phyloP scores from a whole-genome alignment of 2,329 filamentous ascomycete genomes.

The Phialophora chinensis region DNA sequence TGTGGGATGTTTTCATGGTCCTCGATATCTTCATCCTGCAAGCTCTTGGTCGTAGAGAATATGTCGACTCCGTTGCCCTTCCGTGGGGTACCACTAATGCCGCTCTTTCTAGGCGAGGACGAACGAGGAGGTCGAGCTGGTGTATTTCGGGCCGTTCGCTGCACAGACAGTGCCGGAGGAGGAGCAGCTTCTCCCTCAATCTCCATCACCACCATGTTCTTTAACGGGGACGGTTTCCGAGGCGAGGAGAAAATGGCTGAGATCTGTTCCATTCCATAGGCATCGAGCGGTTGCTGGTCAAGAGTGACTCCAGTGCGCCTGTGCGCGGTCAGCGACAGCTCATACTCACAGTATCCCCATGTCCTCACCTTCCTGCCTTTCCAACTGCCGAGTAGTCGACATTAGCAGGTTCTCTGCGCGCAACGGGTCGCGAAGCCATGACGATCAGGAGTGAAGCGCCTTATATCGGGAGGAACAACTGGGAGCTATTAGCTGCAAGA shows the following conservation, averaged over 20 bases:
- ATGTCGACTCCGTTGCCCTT: constrained; percentile 33
- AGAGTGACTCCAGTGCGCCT: constrained; percentile 91
- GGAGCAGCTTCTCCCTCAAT: constrained; percentile 45
- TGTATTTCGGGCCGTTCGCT: constrained; percentile 44
- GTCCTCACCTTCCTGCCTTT: constrained; percentile 51
- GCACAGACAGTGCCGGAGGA: constrained; percentile 48
- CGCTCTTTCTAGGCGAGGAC: constrained; percentile 54
- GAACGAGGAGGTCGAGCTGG: constrained; percentile 50
- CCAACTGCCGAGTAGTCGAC: constrained; percentile 56
- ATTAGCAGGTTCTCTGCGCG: constrained; percentile 51
- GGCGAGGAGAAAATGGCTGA: constrained; percentile 90
- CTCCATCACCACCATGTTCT: constrained; percentile 33
- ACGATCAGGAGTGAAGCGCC: not conserved
- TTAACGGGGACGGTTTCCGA: constrained; percentile 61
- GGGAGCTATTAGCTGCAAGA: not conserved
- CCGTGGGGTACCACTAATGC: constrained; percentile 49
- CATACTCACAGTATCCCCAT: not conserved
- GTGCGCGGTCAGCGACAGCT: constrained; percentile 33
- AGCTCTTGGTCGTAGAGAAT: constrained; percentile 30
- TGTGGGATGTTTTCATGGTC: constrained; percentile 35
- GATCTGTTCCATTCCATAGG: constrained; percentile 88
- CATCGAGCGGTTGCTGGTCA: constrained; percentile 81
- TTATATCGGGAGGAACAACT: not conserved
- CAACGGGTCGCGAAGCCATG: constrained; percentile 33
- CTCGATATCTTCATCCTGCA: constrained; percentile 34